These are phyloP conservation scores for Neurospora cerealis DNA, from an alignment of 495 filamentous ascomycete species.

Conservation along the genomic window DNA sequence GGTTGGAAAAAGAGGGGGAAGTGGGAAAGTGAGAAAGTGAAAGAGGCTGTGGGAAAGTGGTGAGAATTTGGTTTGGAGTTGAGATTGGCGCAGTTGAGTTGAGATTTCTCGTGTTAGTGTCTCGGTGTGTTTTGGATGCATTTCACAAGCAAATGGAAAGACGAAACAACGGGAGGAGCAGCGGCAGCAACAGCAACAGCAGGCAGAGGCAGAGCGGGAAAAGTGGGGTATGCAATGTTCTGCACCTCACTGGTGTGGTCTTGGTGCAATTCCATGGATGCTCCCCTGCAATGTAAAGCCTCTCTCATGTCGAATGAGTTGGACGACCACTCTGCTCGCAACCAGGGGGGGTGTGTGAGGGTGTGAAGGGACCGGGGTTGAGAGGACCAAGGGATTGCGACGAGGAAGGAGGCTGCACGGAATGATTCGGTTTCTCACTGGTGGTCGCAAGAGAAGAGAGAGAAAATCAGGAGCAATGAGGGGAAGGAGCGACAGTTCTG, in stretches of 20 bases:
- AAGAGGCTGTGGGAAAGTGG: not conserved
- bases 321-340: not conserved
- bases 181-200: not conserved
- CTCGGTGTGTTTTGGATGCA: not conserved
- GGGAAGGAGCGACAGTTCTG: conserved; percentile 3
- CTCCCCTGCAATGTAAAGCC: not conserved
- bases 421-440: not conserved
- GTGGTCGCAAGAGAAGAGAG: not conserved
- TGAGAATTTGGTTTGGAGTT: not conserved
- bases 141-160: not conserved
- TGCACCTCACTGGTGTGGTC: not conserved
- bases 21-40: conserved; percentile 8
- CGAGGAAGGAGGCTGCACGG: not conserved
- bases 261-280: not conserved
- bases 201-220: conserved; percentile 1
- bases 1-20: conserved; percentile 2
- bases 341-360: not conserved
- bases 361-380: not conserved
- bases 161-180: not conserved
- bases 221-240: conserved; percentile 9
- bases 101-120: not conserved
- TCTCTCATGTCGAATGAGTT: not conserved
- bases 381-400: conserved; percentile 5
- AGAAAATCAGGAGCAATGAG: not conserved
- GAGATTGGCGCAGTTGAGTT: not conserved